These are phyloP conservation scores for Theobroma cacao DNA, from an alignment of 345 rosid species.

Conservation along the genomic window DNA sequence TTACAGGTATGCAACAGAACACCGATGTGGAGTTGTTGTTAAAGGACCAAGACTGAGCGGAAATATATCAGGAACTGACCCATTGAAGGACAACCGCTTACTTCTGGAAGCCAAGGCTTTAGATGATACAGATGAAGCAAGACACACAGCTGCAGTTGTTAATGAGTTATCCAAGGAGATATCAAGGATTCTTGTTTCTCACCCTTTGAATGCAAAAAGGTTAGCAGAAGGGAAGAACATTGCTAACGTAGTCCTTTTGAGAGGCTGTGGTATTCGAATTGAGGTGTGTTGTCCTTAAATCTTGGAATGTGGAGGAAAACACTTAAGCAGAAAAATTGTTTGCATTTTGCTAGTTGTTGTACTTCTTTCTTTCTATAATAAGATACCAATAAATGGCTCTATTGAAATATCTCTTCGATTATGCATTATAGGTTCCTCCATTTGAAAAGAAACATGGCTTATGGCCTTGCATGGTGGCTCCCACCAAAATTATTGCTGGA, in stretches of 20 bases:
- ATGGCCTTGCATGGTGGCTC: conserved; percentile 98
- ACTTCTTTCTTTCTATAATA: neutral
- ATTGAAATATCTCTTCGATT: neutral
- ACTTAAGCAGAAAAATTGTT: neutral
- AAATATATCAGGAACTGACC: conserved; percentile 95
- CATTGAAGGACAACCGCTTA: conserved; percentile 81
- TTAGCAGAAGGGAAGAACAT: conserved; percentile 73
- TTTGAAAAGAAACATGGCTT: conserved; percentile 76
- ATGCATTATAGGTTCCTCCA: conserved; percentile 55
- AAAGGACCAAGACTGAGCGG: conserved; percentile 90
- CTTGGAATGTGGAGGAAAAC: neutral
- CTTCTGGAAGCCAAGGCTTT: conserved; percentile 76
- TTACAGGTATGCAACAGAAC: conserved; percentile 91
- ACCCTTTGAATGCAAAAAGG: conserved; percentile 72
- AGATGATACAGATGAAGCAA: conserved; percentile 86
- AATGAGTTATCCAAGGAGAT: conserved; percentile 87
- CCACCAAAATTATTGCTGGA: conserved; percentile 96
- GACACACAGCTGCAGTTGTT: conserved; percentile 74
- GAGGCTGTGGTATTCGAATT: conserved; percentile 95
- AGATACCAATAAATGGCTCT: neutral
- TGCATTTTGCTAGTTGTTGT: neutral
- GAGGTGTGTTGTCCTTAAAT: conserved; percentile 49
- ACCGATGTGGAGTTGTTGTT: conserved; percentile 96
- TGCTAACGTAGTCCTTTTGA: conserved; percentile 82
- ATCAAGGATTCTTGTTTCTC: conserved; percentile 63